Base-by-base conservation (phyloP, 805 yeast species). In the Pichia heedii region DNA sequence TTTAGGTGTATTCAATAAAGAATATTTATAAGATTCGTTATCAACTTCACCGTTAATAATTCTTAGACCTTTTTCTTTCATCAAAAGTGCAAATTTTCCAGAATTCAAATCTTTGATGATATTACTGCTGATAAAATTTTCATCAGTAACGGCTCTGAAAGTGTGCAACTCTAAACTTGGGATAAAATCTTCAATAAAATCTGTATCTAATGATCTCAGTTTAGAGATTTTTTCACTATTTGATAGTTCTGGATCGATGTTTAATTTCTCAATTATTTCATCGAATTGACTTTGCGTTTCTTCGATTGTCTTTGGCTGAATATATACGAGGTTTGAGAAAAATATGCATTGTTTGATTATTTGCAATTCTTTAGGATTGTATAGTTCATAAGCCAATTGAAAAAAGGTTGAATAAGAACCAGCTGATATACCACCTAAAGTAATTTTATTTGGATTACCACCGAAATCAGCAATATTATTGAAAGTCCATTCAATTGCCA, bases 341-440 rank as follows among this genome's bases (percentile, higher is more conserved):
- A 60, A 60, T 3, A 39, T 46, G 18, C 54, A 55, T 47, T 64
- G 64, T 47, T 68, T 67, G 47, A 69, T 67, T 37, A 67, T 59
- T 50, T 66, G 73, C 12, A 46, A 37, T 4, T 32, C 70, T 27
- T 65, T 61, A 10, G 69, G 68, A 43, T 69, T 65, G 48, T 69
- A 69, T 11, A 66, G 29, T 47, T 69, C 73, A 50, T 68, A 68
- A 1, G 67, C 66, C 26, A 68, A 42, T 50, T 69, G 74, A 49
- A 62, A 66, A 39, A 65, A 65, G 3, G 69, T 60, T 6, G 70
- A 63, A 42, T 66, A 62, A 15, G 69, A 62, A 7, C 79, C 79
- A 5, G 77, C 74, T 30, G 70, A 63, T 36, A 71, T 60, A 6
- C 79, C 79, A 32, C 68, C 63, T 27, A 71, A 55, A 0, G 76